phyloP scores from a whole-genome alignment of 345 rosid genomes.

The Populus alba region DNA sequence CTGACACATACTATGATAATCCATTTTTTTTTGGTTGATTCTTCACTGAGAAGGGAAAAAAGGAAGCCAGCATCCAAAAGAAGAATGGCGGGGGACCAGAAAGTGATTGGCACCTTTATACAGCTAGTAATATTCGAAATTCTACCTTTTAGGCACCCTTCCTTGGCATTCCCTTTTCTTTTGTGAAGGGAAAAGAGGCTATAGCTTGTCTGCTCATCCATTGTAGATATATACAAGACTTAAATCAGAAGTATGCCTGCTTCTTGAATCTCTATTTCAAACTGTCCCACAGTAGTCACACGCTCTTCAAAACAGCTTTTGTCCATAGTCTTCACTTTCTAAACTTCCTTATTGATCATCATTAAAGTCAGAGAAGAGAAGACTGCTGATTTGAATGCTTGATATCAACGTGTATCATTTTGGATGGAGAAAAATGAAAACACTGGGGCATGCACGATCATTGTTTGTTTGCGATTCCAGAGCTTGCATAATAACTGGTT shows the following conservation, averaged over 20 bases:
- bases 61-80: not conserved
- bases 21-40: no score
- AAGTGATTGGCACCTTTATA: not conserved
- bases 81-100: slow-evolving; percentile 7
- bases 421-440: not conserved
- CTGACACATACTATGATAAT: not conserved
- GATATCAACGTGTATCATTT: not conserved
- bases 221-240: not conserved
- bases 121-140: not conserved
- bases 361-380: no score
- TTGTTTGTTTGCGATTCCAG: not conserved
- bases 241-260: not conserved
- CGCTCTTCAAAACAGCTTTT: no score
- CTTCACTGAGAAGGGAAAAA: not conserved
- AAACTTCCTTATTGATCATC: no score
- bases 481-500: not conserved
- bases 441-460: not conserved
- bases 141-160: not conserved
- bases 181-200: not conserved
- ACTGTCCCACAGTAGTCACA: not conserved
- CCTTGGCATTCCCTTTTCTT: not conserved
- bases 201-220: not conserved
- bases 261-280: not conserved
- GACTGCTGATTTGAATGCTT: no score
- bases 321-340: no score